Percentiles rank a stretch among this genome's conserved stretches.
Conservation (phyloP, 352 stramenopile genomes). For the Globisporangium spiculum region DNA sequence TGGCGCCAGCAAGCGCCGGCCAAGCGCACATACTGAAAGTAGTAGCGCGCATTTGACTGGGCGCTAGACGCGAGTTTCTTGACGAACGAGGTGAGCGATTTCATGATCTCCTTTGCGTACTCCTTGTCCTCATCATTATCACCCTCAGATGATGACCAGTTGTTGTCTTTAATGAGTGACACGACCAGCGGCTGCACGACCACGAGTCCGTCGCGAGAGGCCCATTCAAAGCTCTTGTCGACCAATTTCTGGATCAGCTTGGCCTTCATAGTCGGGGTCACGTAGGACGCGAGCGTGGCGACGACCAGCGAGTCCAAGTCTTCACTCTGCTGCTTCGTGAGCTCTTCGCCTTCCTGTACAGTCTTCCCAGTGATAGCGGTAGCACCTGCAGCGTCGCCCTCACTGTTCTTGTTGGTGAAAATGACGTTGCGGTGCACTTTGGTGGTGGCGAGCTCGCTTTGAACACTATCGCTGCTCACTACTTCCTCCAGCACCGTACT, state of each 20-base stretch:
- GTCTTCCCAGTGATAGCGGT: background rate
- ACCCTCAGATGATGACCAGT: background rate
- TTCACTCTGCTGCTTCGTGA: constrained; percentile 15
- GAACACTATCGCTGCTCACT: constrained; percentile 6
- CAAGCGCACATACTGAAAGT: constrained; percentile 23
- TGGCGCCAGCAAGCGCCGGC: constrained; percentile 20
- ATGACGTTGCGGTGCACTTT: constrained; percentile 32
- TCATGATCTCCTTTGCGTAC: background rate
- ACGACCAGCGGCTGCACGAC: constrained; percentile 22
- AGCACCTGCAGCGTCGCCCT: background rate
- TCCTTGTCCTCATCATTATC: background rate
- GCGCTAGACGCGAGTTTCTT: constrained; percentile 20
- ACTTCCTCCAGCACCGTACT: constrained; percentile 12
- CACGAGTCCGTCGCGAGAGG: constrained; percentile 13
- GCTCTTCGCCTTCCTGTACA: background rate
- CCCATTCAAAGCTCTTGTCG: constrained; percentile 17
- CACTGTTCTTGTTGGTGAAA: constrained; percentile 36
- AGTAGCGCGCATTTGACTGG: constrained; percentile 18
- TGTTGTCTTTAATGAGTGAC: constrained; percentile 17
- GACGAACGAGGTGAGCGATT: constrained; percentile 16
- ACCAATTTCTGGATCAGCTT: constrained; percentile 12
- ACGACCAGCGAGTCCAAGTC: constrained; percentile 21
- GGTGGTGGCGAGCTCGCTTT: constrained; percentile 3
- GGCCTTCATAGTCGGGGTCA: constrained; percentile 7
- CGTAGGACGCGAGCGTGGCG: constrained; percentile 18